Evolutionary conservation across 83 land plant species (phyloP).

Genomic region (Diphasiastrum complanatum): DNA sequence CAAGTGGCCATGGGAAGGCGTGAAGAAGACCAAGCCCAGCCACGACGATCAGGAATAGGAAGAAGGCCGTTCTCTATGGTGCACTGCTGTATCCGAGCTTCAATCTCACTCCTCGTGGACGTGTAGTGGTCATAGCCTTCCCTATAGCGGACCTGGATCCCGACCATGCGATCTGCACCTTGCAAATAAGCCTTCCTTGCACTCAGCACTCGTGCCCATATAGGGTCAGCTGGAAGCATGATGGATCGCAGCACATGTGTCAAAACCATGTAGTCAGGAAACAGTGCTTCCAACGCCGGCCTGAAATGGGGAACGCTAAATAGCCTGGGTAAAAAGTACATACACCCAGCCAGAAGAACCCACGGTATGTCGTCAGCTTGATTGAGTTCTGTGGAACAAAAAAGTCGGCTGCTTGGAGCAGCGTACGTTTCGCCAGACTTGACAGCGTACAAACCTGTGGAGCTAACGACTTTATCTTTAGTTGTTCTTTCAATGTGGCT

Average conservation of each 20-base stretch:
- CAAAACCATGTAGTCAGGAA: conserved; percentile 20
- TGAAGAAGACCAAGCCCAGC: not conserved
- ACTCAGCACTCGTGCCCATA: conserved; percentile 17
- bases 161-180: conserved; percentile 18
- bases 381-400: conserved; percentile 18
- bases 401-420: conserved; percentile 14
- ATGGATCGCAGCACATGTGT: conserved; percentile 18
- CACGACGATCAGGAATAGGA: too few species aligned
- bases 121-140: conserved; percentile 13
- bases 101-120: conserved; percentile 1
- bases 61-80: conserved; percentile 16
- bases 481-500: too few species aligned
- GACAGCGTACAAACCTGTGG: conserved; percentile 13
- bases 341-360: conserved; percentile 16
- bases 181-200: conserved; percentile 1
- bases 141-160: conserved; percentile 21
- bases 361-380: conserved; percentile 10
- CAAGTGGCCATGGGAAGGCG: not conserved
- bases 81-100: conserved; percentile 6
- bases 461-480: too few species aligned
- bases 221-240: conserved; percentile 19
- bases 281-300: conserved; percentile 13
- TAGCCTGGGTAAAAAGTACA: conserved; percentile 19
- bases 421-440: conserved; percentile 9
- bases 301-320: conserved; percentile 16